Base-by-base conservation (phyloP, 352 stramenopile genomes). In the Phytopythium mirpurense region DNA sequence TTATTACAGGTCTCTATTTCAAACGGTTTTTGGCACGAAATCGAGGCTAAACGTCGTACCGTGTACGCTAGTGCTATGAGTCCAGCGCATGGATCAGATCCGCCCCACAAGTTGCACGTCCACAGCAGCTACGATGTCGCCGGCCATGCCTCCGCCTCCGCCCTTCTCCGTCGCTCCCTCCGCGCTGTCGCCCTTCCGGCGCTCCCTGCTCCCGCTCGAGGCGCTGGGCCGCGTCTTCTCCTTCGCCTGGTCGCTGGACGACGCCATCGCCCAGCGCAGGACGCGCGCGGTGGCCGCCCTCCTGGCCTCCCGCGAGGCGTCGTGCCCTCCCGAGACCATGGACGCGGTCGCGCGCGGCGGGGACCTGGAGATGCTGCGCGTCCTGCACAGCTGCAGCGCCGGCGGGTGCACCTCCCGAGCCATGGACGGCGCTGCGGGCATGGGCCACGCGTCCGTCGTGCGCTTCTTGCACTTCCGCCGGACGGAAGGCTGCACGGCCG, bases 381-480 rank as follows among this genome's bases (percentile, higher is more conserved):
- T 81, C 37, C 50, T 87, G 23, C 76, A 85, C 51, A 42, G 38
- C 45, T 54, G 63, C 24, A 55, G 64, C 16, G 43, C 42, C 0
- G 54, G 49, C 1, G 63, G 61, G 0, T 89, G 75, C 50, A 78
- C 68, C 3, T 41, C 54, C 7, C 51, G 59, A 3, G 74, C 74
- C 9, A 82, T 88, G 70, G 72, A 81, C 43, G 54, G 44, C 3
- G 73, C 76, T 2, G 68, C 70, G 5, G 48, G 52, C 6, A 47
- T 48, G 16, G 76, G 76, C 1, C 60, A 74, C 42, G 16, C 83
- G 43, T 59, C 61, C 7, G 51, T 82, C 11, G 71, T 87, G 48
- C 63, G 63, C 24, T 81, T 83, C 55, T 56, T 87, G 35, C 72
- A 84, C 34, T 59, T 59, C 32, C 62, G 77, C 53, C 60, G 76